Conservation (phyloP, 1,139 yeast species). For the Nakaseomyces glabratus region DNA sequence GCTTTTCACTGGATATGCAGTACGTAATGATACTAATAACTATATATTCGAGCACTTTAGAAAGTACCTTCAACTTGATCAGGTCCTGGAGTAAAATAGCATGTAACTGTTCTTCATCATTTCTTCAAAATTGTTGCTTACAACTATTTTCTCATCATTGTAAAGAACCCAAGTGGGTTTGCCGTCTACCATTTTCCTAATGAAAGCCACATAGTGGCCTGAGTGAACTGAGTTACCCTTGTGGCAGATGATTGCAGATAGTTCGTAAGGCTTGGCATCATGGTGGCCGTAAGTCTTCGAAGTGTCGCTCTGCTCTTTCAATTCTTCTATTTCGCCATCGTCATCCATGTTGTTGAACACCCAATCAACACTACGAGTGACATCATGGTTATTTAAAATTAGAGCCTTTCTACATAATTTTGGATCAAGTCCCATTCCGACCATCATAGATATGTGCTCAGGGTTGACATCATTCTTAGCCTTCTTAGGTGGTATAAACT, state of each 20-base stretch:
- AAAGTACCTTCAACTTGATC: no score
- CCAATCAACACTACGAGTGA: constrained; percentile 85
- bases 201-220: constrained; percentile 89
- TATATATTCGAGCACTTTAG: no score
- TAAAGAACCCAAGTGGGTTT: constrained; percentile 65
- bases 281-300: constrained; percentile 26
- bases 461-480: constrained; percentile 35
- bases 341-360: constrained; percentile 70
- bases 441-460: constrained; percentile 40
- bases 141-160: constrained; percentile 89
- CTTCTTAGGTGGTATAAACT: constrained; percentile 35
- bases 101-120: constrained; percentile 56
- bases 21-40: no score
- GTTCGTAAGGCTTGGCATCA: constrained; percentile 36
- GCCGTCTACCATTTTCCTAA: constrained; percentile 39
- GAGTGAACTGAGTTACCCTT: constrained; percentile 92
- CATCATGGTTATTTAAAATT: constrained; percentile 45
- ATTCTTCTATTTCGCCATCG: constrained; percentile 35
- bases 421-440: constrained; percentile 64
- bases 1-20: no score
- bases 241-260: constrained; percentile 78
- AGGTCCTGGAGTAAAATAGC: constrained; percentile 31
- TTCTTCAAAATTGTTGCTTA: constrained; percentile 49
- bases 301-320: neutral
- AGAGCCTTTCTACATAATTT: constrained; percentile 65